These are phyloP conservation scores for Monosporascus sp. DNA, from an alignment of 2,329 filamentous ascomycete species.

Conservation along the genomic window DNA sequence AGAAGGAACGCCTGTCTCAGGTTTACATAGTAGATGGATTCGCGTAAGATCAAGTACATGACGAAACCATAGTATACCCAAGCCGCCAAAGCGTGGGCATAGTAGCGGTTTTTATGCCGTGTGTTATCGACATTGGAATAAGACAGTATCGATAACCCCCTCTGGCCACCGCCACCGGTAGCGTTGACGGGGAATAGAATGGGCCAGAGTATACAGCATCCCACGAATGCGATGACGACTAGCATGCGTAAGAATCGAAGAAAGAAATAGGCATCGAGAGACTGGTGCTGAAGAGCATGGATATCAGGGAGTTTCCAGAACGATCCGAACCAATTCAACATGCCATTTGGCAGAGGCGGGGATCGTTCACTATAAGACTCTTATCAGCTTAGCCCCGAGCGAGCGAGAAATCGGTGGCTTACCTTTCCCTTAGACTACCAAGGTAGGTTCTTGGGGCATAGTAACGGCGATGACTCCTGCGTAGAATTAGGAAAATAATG, in stretches of 20 bases:
- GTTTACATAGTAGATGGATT: constrained; percentile 89
- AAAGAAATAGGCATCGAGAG: constrained; percentile 87
- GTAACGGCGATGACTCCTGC: constrained; percentile 40
- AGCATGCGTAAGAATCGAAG: constrained; percentile 80
- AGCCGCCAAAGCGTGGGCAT: constrained; percentile 73
- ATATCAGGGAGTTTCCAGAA: constrained; percentile 69
- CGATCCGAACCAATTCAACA: constrained; percentile 62
- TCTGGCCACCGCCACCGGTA: constrained; percentile 63
- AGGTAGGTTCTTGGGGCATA: constrained; percentile 49
- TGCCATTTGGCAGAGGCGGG: constrained; percentile 53
- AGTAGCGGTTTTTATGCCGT: constrained; percentile 59
- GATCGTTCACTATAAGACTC: constrained; percentile 46
- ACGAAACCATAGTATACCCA: constrained; percentile 87
- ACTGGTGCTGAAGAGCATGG: constrained; percentile 83
- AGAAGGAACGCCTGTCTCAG: constrained; percentile 88
- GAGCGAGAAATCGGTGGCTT: constrained; percentile 1
- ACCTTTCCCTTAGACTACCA: constrained; percentile 40
- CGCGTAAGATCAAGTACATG: constrained; percentile 81
- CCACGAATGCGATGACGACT: constrained; percentile 73
- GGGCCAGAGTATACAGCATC: constrained; percentile 80
- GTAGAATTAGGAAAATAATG: constrained; percentile 39
- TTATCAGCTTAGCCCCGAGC: constrained; percentile 10
- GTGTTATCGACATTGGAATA: constrained; percentile 68
- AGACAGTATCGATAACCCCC: constrained; percentile 71
- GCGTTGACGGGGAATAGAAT: constrained; percentile 81